phyloP scores from a whole-genome alignment of 805 yeast species.

The Barnettozyma sucrosica region DNA sequence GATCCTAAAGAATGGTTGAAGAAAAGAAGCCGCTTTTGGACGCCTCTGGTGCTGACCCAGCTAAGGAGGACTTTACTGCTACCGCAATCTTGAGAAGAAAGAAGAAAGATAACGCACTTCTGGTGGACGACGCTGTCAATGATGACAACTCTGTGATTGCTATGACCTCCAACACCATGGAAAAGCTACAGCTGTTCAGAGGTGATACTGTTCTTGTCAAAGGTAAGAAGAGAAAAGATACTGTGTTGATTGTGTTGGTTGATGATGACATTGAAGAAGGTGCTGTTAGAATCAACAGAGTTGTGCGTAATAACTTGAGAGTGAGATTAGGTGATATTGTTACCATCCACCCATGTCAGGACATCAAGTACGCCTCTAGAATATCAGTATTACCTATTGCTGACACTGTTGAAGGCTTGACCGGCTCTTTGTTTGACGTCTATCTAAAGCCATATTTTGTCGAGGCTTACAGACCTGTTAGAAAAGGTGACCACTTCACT shows the following conservation, averaged over 20 bases:
- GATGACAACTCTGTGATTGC: constrained; percentile 97
- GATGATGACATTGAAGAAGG: constrained; percentile 98
- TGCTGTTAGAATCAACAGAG: constrained; percentile 88
- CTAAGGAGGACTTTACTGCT: constrained; percentile 71
- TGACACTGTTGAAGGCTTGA: constrained; percentile 95
- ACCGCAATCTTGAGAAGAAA: constrained; percentile 95
- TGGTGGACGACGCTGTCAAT: constrained; percentile 94
- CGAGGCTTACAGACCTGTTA: constrained; percentile 97
- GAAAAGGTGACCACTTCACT: constrained; percentile 93
- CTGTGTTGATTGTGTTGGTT: constrained; percentile 90
- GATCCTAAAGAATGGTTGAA: constrained; percentile 15
- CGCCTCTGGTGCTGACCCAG: constrained; percentile 61
- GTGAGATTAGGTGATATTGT: constrained; percentile 92
- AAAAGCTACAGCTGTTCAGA: constrained; percentile 85
- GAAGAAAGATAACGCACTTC: constrained; percentile 90
- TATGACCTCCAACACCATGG: constrained; percentile 94
- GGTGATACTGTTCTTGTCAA: constrained; percentile 97
- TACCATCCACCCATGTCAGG: constrained; percentile 92
- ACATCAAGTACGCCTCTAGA: constrained; percentile 92
- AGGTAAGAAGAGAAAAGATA: constrained; percentile 97
- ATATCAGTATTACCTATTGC: constrained; percentile 95
- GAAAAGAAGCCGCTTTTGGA: constrained; percentile 45
- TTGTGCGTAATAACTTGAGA: constrained; percentile 90
- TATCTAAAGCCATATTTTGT: constrained; percentile 97
- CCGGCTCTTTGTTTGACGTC: constrained; percentile 94